These are phyloP conservation scores for Eimeria maxima DNA, from an alignment of 169 alveolate species.

Conservation along the genomic window DNA sequence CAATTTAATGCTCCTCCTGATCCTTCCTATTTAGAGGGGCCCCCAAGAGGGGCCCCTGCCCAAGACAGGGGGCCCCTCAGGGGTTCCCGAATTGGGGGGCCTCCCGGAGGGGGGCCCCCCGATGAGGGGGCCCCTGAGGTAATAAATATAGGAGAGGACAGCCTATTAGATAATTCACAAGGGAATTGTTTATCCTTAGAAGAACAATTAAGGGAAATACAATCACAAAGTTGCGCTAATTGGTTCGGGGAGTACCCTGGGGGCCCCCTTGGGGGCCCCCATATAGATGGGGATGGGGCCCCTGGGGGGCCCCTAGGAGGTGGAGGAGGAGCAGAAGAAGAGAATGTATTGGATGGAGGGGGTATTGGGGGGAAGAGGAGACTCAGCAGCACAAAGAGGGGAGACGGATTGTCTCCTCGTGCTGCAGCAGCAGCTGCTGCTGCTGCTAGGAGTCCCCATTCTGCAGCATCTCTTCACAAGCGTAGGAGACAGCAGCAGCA, in stretches of 20 bases:
- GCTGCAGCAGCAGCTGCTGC: background rate
- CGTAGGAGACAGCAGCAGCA: constrained; percentile 33
- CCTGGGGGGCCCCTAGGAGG: too few relatives aligned
- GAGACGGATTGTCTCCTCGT: background rate
- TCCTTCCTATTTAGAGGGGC: constrained; percentile 1
- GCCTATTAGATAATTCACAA: background rate
- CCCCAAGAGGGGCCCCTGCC: too few relatives aligned
- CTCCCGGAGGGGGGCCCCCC: too few relatives aligned
- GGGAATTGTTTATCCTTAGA: background rate
- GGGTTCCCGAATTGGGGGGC: too few relatives aligned
- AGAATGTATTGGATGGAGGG: too few relatives aligned
- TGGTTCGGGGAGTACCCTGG: background rate
- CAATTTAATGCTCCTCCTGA: background rate
- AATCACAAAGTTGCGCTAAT: background rate
- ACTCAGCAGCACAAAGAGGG: background rate
- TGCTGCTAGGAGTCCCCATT: background rate
- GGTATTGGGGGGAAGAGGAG: background rate
- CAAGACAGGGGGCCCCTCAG: too few relatives aligned
- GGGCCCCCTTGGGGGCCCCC: background rate
- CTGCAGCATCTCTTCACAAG: constrained; percentile 5
- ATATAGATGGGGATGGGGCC: background rate
- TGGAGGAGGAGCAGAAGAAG: too few relatives aligned
- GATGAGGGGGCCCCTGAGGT: background rate
- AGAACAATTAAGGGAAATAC: constrained; percentile 7
- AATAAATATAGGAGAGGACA: background rate